phyloP scores from a whole-genome alignment of 306 rosid species.

The Gynostemma pentaphyllum region DNA sequence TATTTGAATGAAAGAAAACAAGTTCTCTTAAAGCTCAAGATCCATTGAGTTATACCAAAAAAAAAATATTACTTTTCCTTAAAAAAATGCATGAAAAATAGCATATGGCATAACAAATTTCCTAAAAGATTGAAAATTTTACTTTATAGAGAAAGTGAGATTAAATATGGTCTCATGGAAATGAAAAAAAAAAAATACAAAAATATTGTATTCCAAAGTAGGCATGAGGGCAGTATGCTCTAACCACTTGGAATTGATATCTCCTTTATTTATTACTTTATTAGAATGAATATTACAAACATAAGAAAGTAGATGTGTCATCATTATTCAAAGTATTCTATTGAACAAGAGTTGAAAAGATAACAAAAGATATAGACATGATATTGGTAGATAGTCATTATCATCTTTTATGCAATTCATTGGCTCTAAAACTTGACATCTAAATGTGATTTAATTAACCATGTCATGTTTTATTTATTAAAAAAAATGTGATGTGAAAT shows the following conservation, averaged over 20 bases:
- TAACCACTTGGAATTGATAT: neutral
- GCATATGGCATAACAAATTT: neutral
- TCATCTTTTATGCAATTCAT: neutral
- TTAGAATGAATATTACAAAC: neutral
- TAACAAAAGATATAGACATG: neutral
- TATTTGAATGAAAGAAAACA: no score
- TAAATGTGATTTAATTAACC: neutral
- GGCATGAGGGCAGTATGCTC: neutral
- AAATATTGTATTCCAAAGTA: no score
- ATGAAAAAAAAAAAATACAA: no score
- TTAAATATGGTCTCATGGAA: neutral
- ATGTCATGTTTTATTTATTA: neutral
- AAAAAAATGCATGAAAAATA: neutral
- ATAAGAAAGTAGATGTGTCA: neutral
- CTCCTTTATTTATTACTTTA: neutral
- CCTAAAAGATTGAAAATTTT: neutral
- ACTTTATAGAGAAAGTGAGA: neutral
- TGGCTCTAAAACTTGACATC: neutral
- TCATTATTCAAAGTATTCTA: constrained; percentile 7
- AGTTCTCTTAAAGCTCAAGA: no score
- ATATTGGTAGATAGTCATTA: constrained; percentile 7
- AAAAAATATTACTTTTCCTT: no score
- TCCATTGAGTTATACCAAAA: no score
- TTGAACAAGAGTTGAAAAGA: neutral
- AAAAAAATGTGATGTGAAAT: no score